A percentile compares a stretch with the other conserved stretches of the same genome.
These are phyloP conservation scores for Starmerella floricola DNA, from an alignment of 805 yeast genomes.

Conservation along the genomic window DNA sequence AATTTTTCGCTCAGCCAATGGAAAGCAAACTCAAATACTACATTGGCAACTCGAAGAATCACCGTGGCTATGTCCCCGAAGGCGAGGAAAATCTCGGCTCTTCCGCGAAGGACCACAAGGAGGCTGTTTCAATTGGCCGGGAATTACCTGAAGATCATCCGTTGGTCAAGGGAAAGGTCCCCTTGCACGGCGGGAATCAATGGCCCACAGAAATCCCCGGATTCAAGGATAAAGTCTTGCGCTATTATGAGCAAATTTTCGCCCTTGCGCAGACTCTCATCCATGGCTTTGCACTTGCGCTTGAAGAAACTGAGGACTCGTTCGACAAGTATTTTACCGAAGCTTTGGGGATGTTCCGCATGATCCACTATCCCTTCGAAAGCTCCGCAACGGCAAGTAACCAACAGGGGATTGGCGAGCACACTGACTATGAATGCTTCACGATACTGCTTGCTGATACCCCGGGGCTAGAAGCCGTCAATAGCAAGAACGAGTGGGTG, in stretches of 20 bases:
- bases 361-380: slow-evolving; percentile 41
- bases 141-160: slow-evolving; percentile 18
- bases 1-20: slow-evolving; percentile 38
- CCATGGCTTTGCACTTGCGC: slow-evolving; percentile 42
- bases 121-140: slow-evolving; percentile 46
- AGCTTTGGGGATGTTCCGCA: slow-evolving; percentile 32
- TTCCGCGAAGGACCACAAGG: slow-evolving; percentile 42
- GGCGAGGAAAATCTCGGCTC: slow-evolving; percentile 9
- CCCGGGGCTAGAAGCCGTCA: slow-evolving; percentile 45
- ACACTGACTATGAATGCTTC: slow-evolving; percentile 39
- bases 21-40: slow-evolving; percentile 31
- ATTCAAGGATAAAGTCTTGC: slow-evolving; percentile 34
- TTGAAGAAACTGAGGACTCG: slow-evolving; percentile 37
- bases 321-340: slow-evolving; percentile 36
- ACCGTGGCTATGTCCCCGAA: slow-evolving; percentile 25
- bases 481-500: slow-evolving; percentile 46
- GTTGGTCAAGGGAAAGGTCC: slow-evolving; percentile 30
- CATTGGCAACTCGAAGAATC: slow-evolving; percentile 45
- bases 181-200: slow-evolving; percentile 44
- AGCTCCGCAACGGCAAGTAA: neutral
- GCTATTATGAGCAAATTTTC: slow-evolving; percentile 38
- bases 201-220: slow-evolving; percentile 42
- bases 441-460: slow-evolving; percentile 43
- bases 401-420: slow-evolving; percentile 45
- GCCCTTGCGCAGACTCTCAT: slow-evolving; percentile 35